Percentiles rank a stretch among this genome's conserved stretches.
phyloP scores from a whole-genome alignment of 2,329 filamentous ascomycete genomes.

The Nothophoma quercina region DNA sequence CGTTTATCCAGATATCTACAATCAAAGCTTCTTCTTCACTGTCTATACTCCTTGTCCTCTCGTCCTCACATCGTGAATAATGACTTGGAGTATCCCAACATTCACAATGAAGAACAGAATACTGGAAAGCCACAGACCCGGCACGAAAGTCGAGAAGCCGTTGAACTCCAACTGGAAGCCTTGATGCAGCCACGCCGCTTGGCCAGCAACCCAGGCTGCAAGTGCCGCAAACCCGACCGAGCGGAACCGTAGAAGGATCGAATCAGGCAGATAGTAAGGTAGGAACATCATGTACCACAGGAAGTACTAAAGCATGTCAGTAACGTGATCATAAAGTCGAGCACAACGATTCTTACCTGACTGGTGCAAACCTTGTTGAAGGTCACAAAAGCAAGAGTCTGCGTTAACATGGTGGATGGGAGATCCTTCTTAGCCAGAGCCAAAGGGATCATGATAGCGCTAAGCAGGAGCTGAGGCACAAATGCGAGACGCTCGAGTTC shows the following conservation, averaged over 20 bases:
- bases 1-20: background rate
- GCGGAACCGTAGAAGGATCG: conserved; percentile 70
- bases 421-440: conserved; percentile 82
- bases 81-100: conserved; percentile 82
- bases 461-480: conserved; percentile 83
- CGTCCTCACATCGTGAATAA: conserved; percentile 69
- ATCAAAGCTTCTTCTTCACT: conserved; percentile 14
- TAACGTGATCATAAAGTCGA: no score
- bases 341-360: no score
- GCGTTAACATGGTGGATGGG: conserved; percentile 84
- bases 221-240: conserved; percentile 70
- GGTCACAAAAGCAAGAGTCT: conserved; percentile 95
- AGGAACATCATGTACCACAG: conserved; percentile 97
- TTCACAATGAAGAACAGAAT: conserved; percentile 85
- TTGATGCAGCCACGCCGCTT: conserved; percentile 63
- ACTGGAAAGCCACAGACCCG: conserved; percentile 79
- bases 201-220: conserved; percentile 75
- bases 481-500: conserved; percentile 84
- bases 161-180: conserved; percentile 63
- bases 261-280: conserved; percentile 86
- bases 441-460: conserved; percentile 77
- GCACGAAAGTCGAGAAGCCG: conserved; percentile 82
- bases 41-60: conserved; percentile 1
- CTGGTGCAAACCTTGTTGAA: conserved; percentile 99
- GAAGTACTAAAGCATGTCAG: conserved; percentile 74